Evolutionary conservation across 1,139 yeast species (phyloP).

Genomic region (Trichomonascaceae sp.): DNA sequence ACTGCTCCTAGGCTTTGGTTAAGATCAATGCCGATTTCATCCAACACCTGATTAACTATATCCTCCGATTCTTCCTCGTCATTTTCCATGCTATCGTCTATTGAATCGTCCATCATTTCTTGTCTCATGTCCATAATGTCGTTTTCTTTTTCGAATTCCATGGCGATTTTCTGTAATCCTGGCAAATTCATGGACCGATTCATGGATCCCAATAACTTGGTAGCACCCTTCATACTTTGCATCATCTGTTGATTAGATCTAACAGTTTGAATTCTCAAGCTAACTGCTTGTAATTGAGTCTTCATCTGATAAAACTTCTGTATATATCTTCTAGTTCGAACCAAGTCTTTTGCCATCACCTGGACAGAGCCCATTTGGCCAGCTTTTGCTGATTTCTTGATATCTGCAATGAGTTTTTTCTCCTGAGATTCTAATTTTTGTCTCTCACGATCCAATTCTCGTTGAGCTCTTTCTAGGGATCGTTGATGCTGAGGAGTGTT

Average conservation of each 20-base stretch:
- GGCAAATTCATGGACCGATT: constrained; percentile 87
- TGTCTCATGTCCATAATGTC: constrained; percentile 98
- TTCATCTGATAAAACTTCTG: constrained; percentile 90
- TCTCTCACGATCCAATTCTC: constrained; percentile 86
- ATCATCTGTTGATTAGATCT: constrained; percentile 96
- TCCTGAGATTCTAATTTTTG: constrained; percentile 84
- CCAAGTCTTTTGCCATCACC: constrained; percentile 91
- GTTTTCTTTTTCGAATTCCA: constrained; percentile 91
- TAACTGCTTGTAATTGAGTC: constrained; percentile 91
- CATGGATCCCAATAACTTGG: constrained; percentile 74
- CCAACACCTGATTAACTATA: constrained; percentile 83
- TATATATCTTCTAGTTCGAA: constrained; percentile 72
- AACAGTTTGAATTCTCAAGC: constrained; percentile 83
- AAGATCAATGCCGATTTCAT: constrained; percentile 90
- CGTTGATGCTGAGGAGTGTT: constrained; percentile 65
- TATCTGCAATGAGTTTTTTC: constrained; percentile 76
- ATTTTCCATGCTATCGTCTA: constrained; percentile 90
- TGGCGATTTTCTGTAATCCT: constrained; percentile 79
- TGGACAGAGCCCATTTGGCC: constrained; percentile 88
- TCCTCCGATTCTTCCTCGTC: constrained; percentile 79
- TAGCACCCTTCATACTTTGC: constrained; percentile 92
- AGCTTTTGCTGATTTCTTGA: constrained; percentile 82
- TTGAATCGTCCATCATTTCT: constrained; percentile 97
- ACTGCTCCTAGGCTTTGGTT: constrained; percentile 59
- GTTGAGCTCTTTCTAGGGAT: constrained; percentile 86